phyloP scores from a whole-genome alignment of 306 rosid species.

The Trichosanthes cucumerina region DNA sequence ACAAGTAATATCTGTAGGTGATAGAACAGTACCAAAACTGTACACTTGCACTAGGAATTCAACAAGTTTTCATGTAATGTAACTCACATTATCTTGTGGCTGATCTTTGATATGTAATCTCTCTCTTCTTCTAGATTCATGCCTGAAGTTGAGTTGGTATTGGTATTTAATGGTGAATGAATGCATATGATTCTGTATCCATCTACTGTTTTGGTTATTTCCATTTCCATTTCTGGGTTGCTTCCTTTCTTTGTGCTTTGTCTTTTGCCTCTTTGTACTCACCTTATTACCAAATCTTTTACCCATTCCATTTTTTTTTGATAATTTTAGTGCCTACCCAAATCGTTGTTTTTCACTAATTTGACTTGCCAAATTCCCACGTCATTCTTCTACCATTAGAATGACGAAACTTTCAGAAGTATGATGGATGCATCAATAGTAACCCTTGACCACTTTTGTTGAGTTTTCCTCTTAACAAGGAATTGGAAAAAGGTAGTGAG shows the following conservation, averaged over 20 bases:
- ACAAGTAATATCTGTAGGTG: neutral
- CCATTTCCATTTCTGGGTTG: neutral
- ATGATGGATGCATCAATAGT: too few species aligned
- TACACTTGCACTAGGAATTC: neutral
- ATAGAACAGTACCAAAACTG: neutral
- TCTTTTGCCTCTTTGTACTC: neutral
- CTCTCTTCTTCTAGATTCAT: neutral
- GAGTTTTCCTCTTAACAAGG: too few species aligned
- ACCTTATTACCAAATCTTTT: neutral
- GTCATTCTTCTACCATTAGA: neutral
- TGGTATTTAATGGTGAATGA: neutral
- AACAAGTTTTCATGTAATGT: neutral
- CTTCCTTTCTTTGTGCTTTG: neutral
- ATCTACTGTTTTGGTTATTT: neutral
- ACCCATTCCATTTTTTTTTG: neutral
- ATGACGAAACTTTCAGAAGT: too few species aligned
- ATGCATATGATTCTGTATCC: neutral
- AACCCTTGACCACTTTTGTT: too few species aligned
- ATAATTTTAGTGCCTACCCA: neutral
- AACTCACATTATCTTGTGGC: neutral
- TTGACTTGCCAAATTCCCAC: neutral
- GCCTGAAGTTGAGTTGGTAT: neutral
- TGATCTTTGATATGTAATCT: neutral
- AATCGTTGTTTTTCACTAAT: too few species aligned
- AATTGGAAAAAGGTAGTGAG: too few species aligned